Evolutionary conservation across 108 stramenopile genomes (phyloP).

Genomic region (Chaetoceros tenuissimus): DNA sequence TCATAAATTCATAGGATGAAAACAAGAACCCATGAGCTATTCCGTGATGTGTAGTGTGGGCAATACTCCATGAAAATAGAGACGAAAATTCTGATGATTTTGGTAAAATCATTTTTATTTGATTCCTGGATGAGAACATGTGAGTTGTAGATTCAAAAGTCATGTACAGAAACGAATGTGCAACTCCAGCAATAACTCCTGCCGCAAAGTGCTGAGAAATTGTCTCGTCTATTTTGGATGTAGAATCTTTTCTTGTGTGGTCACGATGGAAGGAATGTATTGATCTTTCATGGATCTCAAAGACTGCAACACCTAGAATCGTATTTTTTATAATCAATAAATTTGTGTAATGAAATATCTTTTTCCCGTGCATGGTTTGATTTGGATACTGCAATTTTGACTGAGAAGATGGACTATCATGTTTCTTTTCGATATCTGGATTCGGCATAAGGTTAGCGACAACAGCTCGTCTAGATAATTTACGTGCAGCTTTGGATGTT

Average conservation of each 20-base stretch:
- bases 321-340: conserved; percentile 35
- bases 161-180: conserved; percentile 30
- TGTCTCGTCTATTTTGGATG: background rate
- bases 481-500: too few species aligned
- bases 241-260: background rate
- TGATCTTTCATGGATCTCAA: conserved; percentile 38
- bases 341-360: background rate
- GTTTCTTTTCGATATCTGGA: too few species aligned
- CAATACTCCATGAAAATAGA: conserved; percentile 2
- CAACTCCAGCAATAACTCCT: conserved; percentile 32
- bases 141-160: background rate
- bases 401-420: too few species aligned
- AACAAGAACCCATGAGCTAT: conserved; percentile 54
- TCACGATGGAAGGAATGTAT: background rate
- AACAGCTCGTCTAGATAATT: too few species aligned
- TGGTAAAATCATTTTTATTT: too few species aligned
- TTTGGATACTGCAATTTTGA: too few species aligned
- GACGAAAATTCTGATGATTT: too few species aligned
- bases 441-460: too few species aligned
- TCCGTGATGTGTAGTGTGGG: conserved; percentile 32
- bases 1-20: conserved; percentile 54
- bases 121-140: too few species aligned
- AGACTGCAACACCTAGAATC: conserved; percentile 54
- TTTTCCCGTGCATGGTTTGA: too few species aligned
- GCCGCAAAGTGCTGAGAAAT: conserved; percentile 36